Conservation (phyloP, 2,329 filamentous ascomycete genomes). For the Colletotrichum navitas region DNA sequence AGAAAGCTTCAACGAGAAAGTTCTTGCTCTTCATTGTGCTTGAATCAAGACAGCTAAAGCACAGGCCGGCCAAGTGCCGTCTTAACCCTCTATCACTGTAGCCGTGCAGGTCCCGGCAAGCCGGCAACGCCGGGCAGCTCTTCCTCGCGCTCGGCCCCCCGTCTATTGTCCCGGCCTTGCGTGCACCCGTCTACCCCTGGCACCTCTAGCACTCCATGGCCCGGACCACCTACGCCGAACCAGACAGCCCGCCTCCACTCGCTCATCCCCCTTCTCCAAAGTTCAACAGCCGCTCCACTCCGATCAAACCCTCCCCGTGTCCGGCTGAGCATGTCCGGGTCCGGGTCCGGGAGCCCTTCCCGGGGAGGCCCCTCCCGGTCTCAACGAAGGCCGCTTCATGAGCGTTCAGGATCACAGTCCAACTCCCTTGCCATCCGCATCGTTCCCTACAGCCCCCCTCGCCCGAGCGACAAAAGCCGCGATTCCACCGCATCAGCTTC, state of each 20-base stretch:
- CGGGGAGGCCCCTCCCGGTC: slow-evolving; percentile 44
- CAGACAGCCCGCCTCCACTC: slow-evolving; percentile 37
- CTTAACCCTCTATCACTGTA: background rate
- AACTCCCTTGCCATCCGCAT: slow-evolving; percentile 60
- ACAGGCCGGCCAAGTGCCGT: slow-evolving; percentile 29
- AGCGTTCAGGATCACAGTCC: slow-evolving; percentile 57
- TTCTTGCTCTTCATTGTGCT: background rate
- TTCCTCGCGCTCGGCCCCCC: slow-evolving; percentile 4
- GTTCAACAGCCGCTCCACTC: background rate
- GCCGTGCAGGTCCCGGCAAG: slow-evolving; percentile 18
- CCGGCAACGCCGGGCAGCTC: slow-evolving; percentile 13
- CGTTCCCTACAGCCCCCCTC: slow-evolving; percentile 63
- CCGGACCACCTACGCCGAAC: slow-evolving; percentile 11
- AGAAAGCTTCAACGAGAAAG: background rate
- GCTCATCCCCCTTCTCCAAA: slow-evolving; percentile 11
- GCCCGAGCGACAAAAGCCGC: slow-evolving; percentile 46
- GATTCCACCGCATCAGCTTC: slow-evolving; percentile 42
- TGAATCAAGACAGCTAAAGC: slow-evolving; percentile 17
- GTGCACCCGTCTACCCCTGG: slow-evolving; percentile 2
- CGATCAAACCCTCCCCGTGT: background rate
- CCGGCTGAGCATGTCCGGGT: slow-evolving; percentile 47
- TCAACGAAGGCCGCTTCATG: slow-evolving; percentile 53
- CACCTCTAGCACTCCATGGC: slow-evolving; percentile 32
- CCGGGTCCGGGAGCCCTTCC: slow-evolving; percentile 44
- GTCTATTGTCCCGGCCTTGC: slow-evolving; percentile 2